Conservation (phyloP, 371 early-diverging fungal genomes). For the Mycotypha africana region DNA sequence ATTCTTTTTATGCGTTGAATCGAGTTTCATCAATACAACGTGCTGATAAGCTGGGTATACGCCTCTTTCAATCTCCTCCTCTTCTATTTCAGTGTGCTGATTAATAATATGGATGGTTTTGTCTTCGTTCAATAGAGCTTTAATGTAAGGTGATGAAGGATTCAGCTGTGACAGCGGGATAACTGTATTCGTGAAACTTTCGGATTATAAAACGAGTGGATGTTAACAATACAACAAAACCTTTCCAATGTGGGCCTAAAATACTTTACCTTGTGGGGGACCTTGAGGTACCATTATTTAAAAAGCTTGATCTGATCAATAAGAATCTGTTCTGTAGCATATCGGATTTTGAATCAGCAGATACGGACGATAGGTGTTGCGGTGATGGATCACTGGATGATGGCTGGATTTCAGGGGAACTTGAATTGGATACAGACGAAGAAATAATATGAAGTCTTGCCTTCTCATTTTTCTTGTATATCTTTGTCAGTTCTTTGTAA, state of each 20-base stretch:
- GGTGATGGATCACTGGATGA: constrained; percentile 2
- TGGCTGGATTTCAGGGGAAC: constrained; percentile 9
- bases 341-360: constrained; percentile 1
- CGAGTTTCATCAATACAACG: constrained; percentile 10
- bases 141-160: constrained; percentile 10
- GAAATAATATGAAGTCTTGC: constrained; percentile 9
- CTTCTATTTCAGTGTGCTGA: background rate
- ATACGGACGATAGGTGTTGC: background rate
- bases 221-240: too few relatives aligned
- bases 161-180: constrained; percentile 10
- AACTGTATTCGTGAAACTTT: constrained; percentile 5
- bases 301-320: constrained; percentile 9
- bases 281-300: background rate
- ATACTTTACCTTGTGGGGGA: too few relatives aligned
- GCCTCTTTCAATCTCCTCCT: background rate
- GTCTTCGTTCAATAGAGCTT: constrained; percentile 8
- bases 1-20: too few relatives aligned
- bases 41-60: constrained; percentile 13
- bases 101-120: background rate
- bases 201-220: too few relatives aligned
- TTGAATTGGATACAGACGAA: background rate
- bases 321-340: constrained; percentile 5
- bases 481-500: constrained; percentile 11
- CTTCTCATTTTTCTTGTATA: constrained; percentile 7
- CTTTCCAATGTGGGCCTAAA: too few relatives aligned